Conservation (phyloP, 2,329 filamentous ascomycete species). For the Colletotrichum cordylinicola region DNA sequence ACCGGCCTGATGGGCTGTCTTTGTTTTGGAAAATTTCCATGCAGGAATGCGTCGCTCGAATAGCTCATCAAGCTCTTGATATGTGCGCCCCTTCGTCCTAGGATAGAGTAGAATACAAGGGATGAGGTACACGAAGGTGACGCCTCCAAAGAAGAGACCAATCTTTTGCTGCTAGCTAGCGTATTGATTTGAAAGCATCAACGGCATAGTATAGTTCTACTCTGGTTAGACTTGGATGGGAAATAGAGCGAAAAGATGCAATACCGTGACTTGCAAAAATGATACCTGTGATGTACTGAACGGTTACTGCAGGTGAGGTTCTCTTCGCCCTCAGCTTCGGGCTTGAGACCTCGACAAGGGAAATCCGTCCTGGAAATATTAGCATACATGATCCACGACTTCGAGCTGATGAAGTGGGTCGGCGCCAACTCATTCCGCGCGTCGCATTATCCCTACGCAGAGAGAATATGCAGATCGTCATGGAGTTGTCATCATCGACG, state of each 20-base stretch:
- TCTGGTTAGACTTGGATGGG: neutral
- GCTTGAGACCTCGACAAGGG: neutral
- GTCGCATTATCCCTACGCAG: slow-evolving; percentile 34
- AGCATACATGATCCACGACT: slow-evolving; percentile 34
- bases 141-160: neutral
- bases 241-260: accelerated
- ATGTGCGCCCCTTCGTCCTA: slow-evolving; percentile 10
- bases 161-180: neutral
- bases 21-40: slow-evolving; percentile 21
- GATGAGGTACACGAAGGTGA: neutral
- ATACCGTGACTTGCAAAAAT: neutral
- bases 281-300: neutral
- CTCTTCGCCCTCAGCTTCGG: neutral
- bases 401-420: slow-evolving; percentile 31
- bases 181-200: neutral
- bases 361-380: neutral
- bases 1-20: neutral
- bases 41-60: slow-evolving; percentile 23
- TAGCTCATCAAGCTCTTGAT: slow-evolving; percentile 25
- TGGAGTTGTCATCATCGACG: slow-evolving; percentile 32
- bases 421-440: slow-evolving; percentile 36
- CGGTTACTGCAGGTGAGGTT: neutral
- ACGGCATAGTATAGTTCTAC: neutral
- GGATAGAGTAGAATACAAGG: neutral
- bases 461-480: slow-evolving; percentile 32